Evolutionary conservation across 805 yeast species (phyloP).

Genomic region (Saccharomycopsis sp.): DNA sequence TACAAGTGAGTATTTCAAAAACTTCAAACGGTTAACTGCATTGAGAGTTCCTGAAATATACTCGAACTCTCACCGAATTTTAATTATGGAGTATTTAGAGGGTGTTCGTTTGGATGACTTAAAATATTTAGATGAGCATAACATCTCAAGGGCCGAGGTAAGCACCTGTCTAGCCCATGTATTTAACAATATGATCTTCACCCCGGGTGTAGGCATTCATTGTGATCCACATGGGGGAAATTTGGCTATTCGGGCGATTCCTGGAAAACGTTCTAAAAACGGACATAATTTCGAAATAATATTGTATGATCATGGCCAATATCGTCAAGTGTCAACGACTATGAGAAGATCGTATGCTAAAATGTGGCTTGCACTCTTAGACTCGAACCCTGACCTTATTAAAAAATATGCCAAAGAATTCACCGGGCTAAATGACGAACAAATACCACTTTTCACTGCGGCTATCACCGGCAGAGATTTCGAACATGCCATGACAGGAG

Average conservation of each 20-base stretch:
- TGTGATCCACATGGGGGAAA: slow-evolving; percentile 99
- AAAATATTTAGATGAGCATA: slow-evolving; percentile 50
- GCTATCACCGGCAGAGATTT: slow-evolving; percentile 95
- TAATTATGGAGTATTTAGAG: slow-evolving; percentile 79
- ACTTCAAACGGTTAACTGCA: slow-evolving; percentile 58
- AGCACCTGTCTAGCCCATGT: slow-evolving; percentile 82
- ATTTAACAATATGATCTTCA: slow-evolving; percentile 92
- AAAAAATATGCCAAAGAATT: slow-evolving; percentile 64
- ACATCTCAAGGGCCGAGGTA: slow-evolving; percentile 71
- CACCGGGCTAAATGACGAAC: slow-evolving; percentile 71
- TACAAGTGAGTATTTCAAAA: slow-evolving; percentile 63
- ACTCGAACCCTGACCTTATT: slow-evolving; percentile 62
- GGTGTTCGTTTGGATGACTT: slow-evolving; percentile 83
- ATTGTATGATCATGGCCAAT: slow-evolving; percentile 91
- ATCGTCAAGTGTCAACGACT: slow-evolving; percentile 71
- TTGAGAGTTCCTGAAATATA: slow-evolving; percentile 69
- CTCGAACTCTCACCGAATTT: slow-evolving; percentile 59
- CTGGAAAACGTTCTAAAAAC: slow-evolving; percentile 26
- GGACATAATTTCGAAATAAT: slow-evolving; percentile 83
- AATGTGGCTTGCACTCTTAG: slow-evolving; percentile 87
- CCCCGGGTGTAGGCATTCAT: slow-evolving; percentile 85
- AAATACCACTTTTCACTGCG: slow-evolving; percentile 80
- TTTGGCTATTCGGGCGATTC: slow-evolving; percentile 62
- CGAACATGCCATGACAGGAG: slow-evolving; percentile 61
- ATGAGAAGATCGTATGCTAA: slow-evolving; percentile 80